Base-by-base conservation (phyloP, 164 flowering plant species). In the Stephania yunnanensis region DNA sequence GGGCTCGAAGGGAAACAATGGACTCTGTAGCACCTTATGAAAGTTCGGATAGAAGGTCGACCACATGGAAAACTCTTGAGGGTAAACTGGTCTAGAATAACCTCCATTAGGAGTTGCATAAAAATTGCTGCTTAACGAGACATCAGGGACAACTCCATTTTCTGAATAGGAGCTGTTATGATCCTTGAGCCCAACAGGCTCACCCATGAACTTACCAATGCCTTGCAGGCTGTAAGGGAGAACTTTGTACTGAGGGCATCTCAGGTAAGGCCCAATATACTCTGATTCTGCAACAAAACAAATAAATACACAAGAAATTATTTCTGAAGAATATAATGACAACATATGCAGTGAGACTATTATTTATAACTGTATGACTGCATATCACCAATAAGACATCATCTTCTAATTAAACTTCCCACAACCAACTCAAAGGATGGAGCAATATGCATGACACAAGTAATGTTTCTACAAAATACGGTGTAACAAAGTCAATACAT, bases 21-120 rank as follows among this genome's bases (percentile, higher is more conserved):
- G 90, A 79, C 75, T 75, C 73, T 79, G 89, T 68, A 85, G 90
- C 80, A 79, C 78, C 78, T 84, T 89, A 15, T 84, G 90, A 71
- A 74, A 76, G 65, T 86, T 87, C 61, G 86, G 80, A 78, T 86
- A 81, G 55, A 78, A 83, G 42, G 77, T 71, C 45, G 90, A 69
- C 87, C 87, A 85, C 75, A 82, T 71, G 66, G 80, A 74, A 72
- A 83, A 81, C 71, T 85, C 87, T 73, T 78, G 87, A n/a, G 78
- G 89, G 71, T 84, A 77, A 67, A 76, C 67, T 1, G 82, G 86
- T 72, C 82, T 83, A 53, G 66, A 66, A 68, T 79, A 71, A 73
- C 74, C 78, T 81, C 83, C 86, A 79, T 74, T 79, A 30, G 85
- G 73, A 75, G 83, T 86, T 70, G 81, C 81, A 77, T 78, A 46